Percentiles rank a stretch among this genome's conserved stretches.
phyloP scores from a whole-genome alignment of 345 rosid genomes.

The Psidium guajava region DNA sequence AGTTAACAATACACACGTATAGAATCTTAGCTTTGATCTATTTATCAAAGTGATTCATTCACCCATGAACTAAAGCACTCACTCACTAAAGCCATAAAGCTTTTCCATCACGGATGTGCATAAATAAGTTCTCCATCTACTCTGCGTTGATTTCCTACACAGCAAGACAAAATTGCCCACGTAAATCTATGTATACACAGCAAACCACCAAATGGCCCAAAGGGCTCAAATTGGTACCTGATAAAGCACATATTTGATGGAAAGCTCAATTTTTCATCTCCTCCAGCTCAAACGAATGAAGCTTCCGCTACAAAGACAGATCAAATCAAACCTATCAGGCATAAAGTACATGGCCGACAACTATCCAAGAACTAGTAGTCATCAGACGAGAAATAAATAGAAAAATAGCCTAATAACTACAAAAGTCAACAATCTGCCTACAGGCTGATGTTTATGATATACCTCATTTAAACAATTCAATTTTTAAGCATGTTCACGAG shows the following conservation, averaged over 20 bases:
- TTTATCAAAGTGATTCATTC: no score
- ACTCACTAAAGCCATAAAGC: background rate
- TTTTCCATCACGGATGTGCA: background rate
- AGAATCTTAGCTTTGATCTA: background rate
- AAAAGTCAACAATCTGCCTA: rapidly evolving
- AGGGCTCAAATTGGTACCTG: slow-evolving; percentile 22
- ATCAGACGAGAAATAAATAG: background rate
- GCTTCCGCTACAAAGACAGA: slow-evolving; percentile 64
- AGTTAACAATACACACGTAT: background rate
- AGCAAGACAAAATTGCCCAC: background rate
- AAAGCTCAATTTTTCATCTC: slow-evolving; percentile 75
- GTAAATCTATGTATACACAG: background rate
- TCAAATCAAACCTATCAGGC: background rate
- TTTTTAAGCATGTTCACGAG: background rate
- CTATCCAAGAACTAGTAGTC: background rate
- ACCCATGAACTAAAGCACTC: no score
- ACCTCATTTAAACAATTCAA: background rate
- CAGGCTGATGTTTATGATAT: background rate
- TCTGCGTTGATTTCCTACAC: background rate
- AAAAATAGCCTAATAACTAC: background rate
- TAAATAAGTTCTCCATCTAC: background rate
- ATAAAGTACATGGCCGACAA: background rate
- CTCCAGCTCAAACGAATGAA: slow-evolving; percentile 90
- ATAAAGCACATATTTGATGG: slow-evolving; percentile 74
- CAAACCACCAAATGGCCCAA: background rate